A percentile compares a stretch with the other conserved stretches of the same genome.
Conservation (phyloP, 1,139 yeast genomes). For the Debaryomycetaceae sp. region DNA sequence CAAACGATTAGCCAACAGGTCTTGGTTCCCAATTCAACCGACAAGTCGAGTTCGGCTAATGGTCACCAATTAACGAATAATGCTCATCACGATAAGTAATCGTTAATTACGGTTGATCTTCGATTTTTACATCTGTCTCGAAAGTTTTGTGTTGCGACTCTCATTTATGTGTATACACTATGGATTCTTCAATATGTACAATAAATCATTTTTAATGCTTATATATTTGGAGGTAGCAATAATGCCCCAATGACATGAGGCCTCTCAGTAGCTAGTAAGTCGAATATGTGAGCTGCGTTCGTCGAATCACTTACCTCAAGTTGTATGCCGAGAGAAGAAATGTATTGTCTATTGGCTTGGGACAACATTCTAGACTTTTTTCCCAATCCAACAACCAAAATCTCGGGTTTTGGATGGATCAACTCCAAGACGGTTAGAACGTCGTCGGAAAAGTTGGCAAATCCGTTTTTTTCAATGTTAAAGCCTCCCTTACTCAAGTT, state of each 20-base stretch:
- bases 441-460: slow-evolving; percentile 38
- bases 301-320: slow-evolving; percentile 64
- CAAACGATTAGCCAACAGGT: slow-evolving; percentile 3
- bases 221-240: slow-evolving; percentile 67
- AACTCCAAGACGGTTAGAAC: slow-evolving; percentile 50
- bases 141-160: too few species aligned
- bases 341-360: slow-evolving; percentile 45
- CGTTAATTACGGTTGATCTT: neutral
- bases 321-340: slow-evolving; percentile 61
- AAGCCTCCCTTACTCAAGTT: slow-evolving; percentile 40
- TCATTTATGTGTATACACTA: neutral
- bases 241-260: slow-evolving; percentile 69
- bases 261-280: slow-evolving; percentile 74
- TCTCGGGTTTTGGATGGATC: slow-evolving; percentile 75
- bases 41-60: neutral
- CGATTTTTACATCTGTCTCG: neutral
- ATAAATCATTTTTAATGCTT: slow-evolving; percentile 5
- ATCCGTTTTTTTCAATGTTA: slow-evolving; percentile 39
- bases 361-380: slow-evolving; percentile 59
- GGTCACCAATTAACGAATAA: neutral
- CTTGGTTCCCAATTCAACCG: slow-evolving; percentile 6
- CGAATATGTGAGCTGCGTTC: slow-evolving; percentile 70
- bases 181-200: neutral
- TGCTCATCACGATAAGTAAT: neutral
- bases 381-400: slow-evolving; percentile 70